A percentile compares a stretch with the other conserved stretches of the same genome.
Evolutionary conservation across 768 basidiomycete genomes (phyloP).

Genomic region (Mycena maculata): DNA sequence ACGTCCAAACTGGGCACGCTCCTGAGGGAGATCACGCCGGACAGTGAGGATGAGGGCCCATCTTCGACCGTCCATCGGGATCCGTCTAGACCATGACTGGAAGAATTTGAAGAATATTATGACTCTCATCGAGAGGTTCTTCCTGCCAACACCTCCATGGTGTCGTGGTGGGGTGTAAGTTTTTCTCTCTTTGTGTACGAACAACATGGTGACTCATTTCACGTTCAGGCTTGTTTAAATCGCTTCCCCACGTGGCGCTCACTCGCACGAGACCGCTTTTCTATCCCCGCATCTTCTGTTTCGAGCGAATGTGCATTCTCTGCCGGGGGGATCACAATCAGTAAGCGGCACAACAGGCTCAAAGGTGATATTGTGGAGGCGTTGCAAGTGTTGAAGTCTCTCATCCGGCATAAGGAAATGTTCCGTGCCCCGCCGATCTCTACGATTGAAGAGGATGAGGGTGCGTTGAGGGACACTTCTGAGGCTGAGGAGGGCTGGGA

Average conservation of each 20-base stretch:
- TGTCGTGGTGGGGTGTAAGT: constrained; percentile 11
- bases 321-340: constrained; percentile 51
- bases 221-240: neutral
- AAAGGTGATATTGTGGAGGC: constrained; percentile 51
- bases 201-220: neutral
- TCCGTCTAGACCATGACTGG: neutral
- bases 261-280: constrained; percentile 50
- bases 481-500: too few species aligned
- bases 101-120: constrained; percentile 7
- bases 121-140: neutral
- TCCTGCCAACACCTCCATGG: neutral
- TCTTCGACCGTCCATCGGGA: neutral
- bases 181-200: neutral
- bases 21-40: neutral
- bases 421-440: too few species aligned
- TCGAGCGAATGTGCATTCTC: constrained; percentile 51
- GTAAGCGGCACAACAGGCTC: constrained; percentile 46
- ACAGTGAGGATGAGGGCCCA: neutral
- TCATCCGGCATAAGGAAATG: too few species aligned
- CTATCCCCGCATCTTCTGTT: constrained; percentile 50
- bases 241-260: constrained; percentile 50
- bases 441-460: too few species aligned
- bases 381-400: constrained; percentile 44
- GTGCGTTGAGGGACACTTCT: too few species aligned
- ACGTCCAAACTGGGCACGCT: neutral